Conservation (phyloP, 2,329 filamentous ascomycete species). For the Paracoccidioides brasiliensis region DNA sequence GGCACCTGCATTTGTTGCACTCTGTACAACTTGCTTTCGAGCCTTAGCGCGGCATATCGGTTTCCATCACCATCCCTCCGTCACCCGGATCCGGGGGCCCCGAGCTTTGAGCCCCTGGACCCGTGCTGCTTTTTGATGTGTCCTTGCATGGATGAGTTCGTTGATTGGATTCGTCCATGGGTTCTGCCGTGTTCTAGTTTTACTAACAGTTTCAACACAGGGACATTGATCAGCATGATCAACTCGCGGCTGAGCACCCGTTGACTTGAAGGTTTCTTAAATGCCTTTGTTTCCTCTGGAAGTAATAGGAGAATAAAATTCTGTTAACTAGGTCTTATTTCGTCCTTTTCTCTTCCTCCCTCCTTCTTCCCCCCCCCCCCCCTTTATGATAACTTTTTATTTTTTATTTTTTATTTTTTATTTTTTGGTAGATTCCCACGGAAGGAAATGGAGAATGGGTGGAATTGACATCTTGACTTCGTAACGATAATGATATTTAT, state of each 20-base stretch:
- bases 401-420: too few relatives aligned
- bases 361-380: background rate
- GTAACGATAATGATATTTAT: too few relatives aligned
- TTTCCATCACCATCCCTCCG: background rate
- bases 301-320: background rate
- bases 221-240: conserved; percentile 88
- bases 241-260: conserved; percentile 36
- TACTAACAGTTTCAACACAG: conserved; percentile 21
- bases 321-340: background rate
- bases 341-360: background rate
- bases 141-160: background rate
- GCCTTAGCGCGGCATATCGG: background rate
- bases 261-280: background rate
- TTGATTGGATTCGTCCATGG: background rate
- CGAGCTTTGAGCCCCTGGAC: background rate
- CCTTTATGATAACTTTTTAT: too few relatives aligned
- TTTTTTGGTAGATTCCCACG: background rate
- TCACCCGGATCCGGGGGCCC: background rate
- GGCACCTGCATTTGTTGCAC: background rate
- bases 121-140: background rate
- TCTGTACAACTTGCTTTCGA: background rate
- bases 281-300: too few relatives aligned
- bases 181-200: background rate
- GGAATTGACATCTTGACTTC: background rate
- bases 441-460: background rate